These are phyloP conservation scores for Penium margaritaceum DNA, from an alignment of 139 green algal species.

Conservation along the genomic window DNA sequence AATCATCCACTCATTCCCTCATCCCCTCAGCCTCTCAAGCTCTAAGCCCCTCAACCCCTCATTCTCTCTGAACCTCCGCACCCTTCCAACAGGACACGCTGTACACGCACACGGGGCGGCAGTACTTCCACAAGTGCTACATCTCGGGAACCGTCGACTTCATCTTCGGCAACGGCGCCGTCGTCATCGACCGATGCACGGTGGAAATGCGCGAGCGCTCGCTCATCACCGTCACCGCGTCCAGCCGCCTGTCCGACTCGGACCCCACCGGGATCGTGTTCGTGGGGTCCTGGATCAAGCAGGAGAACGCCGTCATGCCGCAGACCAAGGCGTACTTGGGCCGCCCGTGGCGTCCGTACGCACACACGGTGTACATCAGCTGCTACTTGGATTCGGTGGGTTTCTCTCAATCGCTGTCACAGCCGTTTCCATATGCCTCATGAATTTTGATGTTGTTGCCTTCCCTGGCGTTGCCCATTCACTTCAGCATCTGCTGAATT, in stretches of 20 bases:
- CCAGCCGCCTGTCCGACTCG: not conserved
- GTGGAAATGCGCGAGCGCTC: not conserved
- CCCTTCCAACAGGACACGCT: conserved; percentile 10
- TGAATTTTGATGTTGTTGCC: not conserved
- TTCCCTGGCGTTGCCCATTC: no score
- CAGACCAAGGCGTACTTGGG: conserved; percentile 11
- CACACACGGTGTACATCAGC: conserved; percentile 1
- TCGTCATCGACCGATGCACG: not conserved
- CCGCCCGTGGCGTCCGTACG: not conserved
- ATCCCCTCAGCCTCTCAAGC: no score
- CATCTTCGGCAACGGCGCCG: conserved; percentile 22
- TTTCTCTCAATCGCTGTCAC: not conserved
- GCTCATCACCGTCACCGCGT: not conserved
- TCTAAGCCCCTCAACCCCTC: no score
- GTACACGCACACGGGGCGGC: conserved; percentile 11
- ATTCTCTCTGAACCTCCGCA: no score
- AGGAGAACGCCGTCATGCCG: not conserved
- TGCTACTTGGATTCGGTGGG: not conserved
- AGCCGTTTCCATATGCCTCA: not conserved
- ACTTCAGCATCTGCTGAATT: no score
- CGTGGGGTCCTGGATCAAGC: not conserved
- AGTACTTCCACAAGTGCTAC: conserved; percentile 22
- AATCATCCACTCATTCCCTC: no score
- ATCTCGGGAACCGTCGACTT: conserved; percentile 18
- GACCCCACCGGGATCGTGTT: not conserved